Evolutionary conservation across 2,329 filamentous ascomycete species (phyloP), one percentile per base, ranked within the genome.

Genomic region (Neofusicoccum ribis): DNA sequence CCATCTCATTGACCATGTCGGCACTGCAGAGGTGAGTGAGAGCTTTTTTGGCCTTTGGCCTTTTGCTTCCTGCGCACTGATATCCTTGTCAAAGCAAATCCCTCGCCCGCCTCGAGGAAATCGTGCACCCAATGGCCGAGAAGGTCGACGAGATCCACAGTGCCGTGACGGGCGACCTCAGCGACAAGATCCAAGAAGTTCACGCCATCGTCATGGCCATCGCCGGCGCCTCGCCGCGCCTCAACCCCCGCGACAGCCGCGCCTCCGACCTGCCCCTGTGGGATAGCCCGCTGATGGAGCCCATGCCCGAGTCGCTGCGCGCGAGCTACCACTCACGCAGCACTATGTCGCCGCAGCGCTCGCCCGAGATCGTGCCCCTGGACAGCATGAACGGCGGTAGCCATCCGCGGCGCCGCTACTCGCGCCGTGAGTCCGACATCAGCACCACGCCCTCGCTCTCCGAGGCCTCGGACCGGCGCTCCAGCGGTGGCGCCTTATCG

Each of bases 1-100:
- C 77, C 12, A 77, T 81, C 58, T 72, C 72, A 8, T 65, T 80
- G 39, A 75, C 76, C 1, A 77, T 74, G 67, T 77, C 81, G 66
- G 79, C 79, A 15, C 44, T 82, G 47, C 78, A 81, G 67, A 81
- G 79, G 72, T 74, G 68, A 52, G 71, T 51, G 7, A 23, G 3
- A 23, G n/a, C 47, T 20, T 20, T 20, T 20, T 23, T 23, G 23
- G 23, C 3, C 3, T 23, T 23, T 23, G 3, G 23, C 23, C 23
- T 23, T 23, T 23, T 23, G 23, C 23, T 23, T 23, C 23, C 23
- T 23, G 23, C 23, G 23, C 23, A 23, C 41, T 47, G 14, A 36
- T 14, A 44, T 37, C 41, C 46, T 2, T 31, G 5, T 31, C 27
- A 31, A 31, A 58, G 44, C 52, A 41, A 49, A 44, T 64, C 61